Conservation (phyloP, 345 rosid genomes). For the Camelina hispida region DNA sequence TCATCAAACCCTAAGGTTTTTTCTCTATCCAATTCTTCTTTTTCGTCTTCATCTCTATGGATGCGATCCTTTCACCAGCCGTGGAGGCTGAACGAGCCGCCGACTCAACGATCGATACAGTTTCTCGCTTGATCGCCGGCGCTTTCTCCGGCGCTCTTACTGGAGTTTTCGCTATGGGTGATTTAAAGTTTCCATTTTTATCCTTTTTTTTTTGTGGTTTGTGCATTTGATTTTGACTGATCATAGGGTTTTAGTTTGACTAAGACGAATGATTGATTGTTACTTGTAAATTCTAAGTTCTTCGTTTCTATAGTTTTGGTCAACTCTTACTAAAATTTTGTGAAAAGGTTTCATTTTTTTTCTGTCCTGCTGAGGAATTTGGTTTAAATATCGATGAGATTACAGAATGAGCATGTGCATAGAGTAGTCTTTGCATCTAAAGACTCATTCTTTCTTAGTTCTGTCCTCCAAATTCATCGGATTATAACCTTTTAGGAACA, state of each 20-base stretch:
- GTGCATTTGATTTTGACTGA: slow-evolving; percentile 23
- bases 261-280: background rate
- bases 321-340: background rate
- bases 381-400: slow-evolving; percentile 7
- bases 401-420: slow-evolving; percentile 12
- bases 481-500: background rate
- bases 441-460: background rate
- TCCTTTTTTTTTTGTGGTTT: slow-evolving; percentile 4
- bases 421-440: background rate
- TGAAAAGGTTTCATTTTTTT: slow-evolving; percentile 19
- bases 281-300: background rate
- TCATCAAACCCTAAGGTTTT: slow-evolving; percentile 27
- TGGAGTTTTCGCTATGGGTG: slow-evolving; percentile 73
- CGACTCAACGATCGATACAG: slow-evolving; percentile 44
- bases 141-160: slow-evolving; percentile 69
- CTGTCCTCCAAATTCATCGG: background rate
- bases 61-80: slow-evolving; percentile 41
- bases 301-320: background rate
- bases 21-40: background rate
- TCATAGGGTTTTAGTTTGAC: slow-evolving; percentile 7
- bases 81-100: slow-evolving; percentile 47
- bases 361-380: background rate
- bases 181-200: background rate
- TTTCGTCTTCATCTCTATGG: slow-evolving; percentile 35
- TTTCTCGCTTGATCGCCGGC: slow-evolving; percentile 56